Conservation (phyloP, 164 flowering plant genomes). For the Umbellularia californica region DNA sequence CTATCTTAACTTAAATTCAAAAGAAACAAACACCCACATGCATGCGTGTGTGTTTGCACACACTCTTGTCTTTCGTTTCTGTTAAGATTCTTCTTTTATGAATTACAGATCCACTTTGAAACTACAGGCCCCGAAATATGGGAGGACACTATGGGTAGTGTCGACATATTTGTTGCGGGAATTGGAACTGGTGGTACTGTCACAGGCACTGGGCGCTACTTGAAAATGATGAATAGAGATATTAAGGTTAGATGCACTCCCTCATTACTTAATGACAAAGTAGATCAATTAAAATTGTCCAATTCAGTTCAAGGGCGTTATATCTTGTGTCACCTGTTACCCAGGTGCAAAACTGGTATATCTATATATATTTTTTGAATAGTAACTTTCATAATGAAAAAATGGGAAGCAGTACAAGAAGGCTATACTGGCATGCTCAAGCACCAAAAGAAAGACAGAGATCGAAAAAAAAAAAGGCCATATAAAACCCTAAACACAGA, state of each 20-base stretch:
- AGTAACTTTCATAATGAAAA: too few species aligned
- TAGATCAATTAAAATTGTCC: neutral
- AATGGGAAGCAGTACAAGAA: too few species aligned
- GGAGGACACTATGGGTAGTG: constrained; percentile 77
- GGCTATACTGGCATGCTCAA: too few species aligned
- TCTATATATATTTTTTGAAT: too few species aligned
- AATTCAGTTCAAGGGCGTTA: too few species aligned
- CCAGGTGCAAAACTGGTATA: too few species aligned
- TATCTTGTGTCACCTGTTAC: too few species aligned
- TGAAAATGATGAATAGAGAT: constrained; percentile 69
- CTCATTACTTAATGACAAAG: neutral
- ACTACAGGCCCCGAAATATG: constrained; percentile 90
- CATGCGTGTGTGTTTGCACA: too few species aligned
- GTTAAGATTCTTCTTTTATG: constrained; percentile 11
- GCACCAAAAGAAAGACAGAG: too few species aligned
- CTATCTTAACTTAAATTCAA: neutral
- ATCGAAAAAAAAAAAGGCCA: too few species aligned
- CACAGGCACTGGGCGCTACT: constrained; percentile 67
- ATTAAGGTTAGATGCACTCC: constrained; percentile 41
- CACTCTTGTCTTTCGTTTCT: neutral
- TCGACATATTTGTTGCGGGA: constrained; percentile 71
- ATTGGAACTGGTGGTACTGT: constrained; percentile 86
- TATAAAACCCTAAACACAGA: too few species aligned
- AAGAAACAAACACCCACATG: too few species aligned
- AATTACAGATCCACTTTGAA: constrained; percentile 71